Conservation (phyloP, 2,329 filamentous ascomycete species). For the Rhynchosporium agropyri region DNA sequence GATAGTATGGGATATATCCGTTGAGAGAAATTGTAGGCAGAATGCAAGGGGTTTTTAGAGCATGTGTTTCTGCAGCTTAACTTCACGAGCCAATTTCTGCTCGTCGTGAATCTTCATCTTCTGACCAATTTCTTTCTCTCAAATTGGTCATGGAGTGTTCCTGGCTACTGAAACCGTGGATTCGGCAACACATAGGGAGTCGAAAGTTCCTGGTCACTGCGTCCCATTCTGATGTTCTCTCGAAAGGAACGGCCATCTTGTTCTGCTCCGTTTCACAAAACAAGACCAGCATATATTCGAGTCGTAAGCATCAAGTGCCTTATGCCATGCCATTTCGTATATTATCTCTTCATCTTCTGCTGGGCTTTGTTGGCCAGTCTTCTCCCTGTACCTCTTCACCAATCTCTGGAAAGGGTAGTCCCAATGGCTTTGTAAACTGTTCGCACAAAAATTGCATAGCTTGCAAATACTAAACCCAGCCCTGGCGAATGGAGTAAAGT, state of each 20-base stretch:
- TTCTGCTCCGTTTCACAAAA: not conserved
- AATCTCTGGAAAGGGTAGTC: not conserved
- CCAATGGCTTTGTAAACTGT: not conserved
- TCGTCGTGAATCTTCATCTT: too few relatives aligned
- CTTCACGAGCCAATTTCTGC: too few relatives aligned
- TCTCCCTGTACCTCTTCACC: not conserved
- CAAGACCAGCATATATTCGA: not conserved
- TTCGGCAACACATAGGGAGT: too few relatives aligned
- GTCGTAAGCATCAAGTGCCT: not conserved
- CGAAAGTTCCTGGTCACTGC: not conserved
- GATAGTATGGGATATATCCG: too few relatives aligned
- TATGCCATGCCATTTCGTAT: not conserved
- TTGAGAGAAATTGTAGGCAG: too few relatives aligned
- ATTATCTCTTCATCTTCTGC: not conserved
- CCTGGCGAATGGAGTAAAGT: not conserved
- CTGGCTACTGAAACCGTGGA: too few relatives aligned
- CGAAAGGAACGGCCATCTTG: not conserved
- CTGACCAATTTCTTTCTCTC: too few relatives aligned
- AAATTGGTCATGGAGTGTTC: too few relatives aligned
- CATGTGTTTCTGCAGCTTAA: too few relatives aligned
- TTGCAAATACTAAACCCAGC: not conserved
- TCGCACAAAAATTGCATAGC: not conserved
- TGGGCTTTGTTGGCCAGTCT: too few relatives aligned
- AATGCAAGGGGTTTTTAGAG: too few relatives aligned
- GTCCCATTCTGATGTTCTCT: not conserved